Evolutionary conservation across 495 filamentous ascomycete genomes (phyloP), one percentile per base, ranked within the genome.

Genomic region (Parmelia sp.): DNA sequence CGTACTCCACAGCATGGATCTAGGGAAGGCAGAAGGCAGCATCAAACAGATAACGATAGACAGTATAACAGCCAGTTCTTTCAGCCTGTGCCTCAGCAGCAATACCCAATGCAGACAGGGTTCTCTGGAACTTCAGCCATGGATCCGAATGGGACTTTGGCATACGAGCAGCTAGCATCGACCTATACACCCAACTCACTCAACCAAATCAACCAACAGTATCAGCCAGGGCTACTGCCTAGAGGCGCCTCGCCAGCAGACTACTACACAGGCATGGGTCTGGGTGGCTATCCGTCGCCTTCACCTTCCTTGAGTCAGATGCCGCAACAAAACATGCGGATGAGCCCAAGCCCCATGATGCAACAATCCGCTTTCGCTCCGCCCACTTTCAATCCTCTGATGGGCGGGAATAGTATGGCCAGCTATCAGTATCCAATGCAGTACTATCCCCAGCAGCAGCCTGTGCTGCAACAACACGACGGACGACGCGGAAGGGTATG

Each of bases 401-500:
- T 81, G 68, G 72, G 75, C 61, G 69, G 75, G n/a, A 71, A 75
- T 66, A 74, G 78, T 70, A 78, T 83, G 79, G 39, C 60, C 25
- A 58, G 65, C 53, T 81, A 81, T 69, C 79, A 79, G 69, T 82
- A 81, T 70, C 76, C 79, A 66, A 75, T 80, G 59, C 79, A 80
- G 68, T 82, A 74, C 68, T 80, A 79, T 68, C 63, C 74, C 35
- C 79, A 78, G 70, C 68, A 79, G 65, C 79, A 79, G 67, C 75
- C 67, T 72, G 77, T 66, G 77, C 81, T 72, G 67, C 76, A 62
- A 71, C 73, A 68, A 35, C 62, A 65, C 19, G 66, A 61, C 68
- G 80, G 78, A 60, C 75, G 80, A 71, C 79, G 79, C 72, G 80
- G 77, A 74, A 77, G 80, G 69, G 62, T 64, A 58, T 37, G 62